Base-by-base conservation (phyloP, 2,329 filamentous ascomycete species). In the Salinomyces thailandicus region DNA sequence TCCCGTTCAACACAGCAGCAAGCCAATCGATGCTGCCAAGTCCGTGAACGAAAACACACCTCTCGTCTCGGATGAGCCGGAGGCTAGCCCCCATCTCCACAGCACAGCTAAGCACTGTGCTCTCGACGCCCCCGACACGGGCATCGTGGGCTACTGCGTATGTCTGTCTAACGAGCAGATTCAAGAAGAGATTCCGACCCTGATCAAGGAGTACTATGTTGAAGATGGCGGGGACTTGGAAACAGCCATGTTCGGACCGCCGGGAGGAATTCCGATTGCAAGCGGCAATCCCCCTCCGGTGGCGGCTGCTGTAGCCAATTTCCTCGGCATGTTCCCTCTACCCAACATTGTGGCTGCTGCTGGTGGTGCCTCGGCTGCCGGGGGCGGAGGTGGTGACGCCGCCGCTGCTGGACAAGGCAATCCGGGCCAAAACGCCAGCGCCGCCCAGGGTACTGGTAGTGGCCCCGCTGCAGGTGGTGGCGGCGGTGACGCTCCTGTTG, bases 161-260 rank as follows among this genome's bases (percentile, higher is more conserved):
- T 51, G 48, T 33, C 5, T 51, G 5, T 15, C 16, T 15, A 32
- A 40, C 18, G 40, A 43, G 5, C 19, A 44, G 24, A 48, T 51
- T 19, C 20, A 26, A 2, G 37, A 41, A 27, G 39, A 45, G n/a
- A 31, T 52, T 7, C 35, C 41, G 4, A 43, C 33, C 16, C 47
- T 51, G 41, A 44, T 47, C 29, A 35, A 45, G 15, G 45, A 52
- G 39, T 48, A 50, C 46, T 48, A 49, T 35, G n/a, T 46, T 15
- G 48, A 41, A 19, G 40, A 44, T 4, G 14, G 31, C 18, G n/a
- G n/a, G n/a, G n/a, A n/a, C n/a, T 22, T 37, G 14, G 35, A 34
- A 4, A 22, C 31, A 7, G 33, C 13, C 19, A 17, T 18, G 12
- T 13, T 38, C 14, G 15, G 15, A n/a, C 5, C 8, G 5, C 18